Evolutionary conservation across 495 filamentous ascomycete species (phyloP), one percentile per base, ranked within the genome.

Genomic region (Hypoxylon fragiforme): DNA sequence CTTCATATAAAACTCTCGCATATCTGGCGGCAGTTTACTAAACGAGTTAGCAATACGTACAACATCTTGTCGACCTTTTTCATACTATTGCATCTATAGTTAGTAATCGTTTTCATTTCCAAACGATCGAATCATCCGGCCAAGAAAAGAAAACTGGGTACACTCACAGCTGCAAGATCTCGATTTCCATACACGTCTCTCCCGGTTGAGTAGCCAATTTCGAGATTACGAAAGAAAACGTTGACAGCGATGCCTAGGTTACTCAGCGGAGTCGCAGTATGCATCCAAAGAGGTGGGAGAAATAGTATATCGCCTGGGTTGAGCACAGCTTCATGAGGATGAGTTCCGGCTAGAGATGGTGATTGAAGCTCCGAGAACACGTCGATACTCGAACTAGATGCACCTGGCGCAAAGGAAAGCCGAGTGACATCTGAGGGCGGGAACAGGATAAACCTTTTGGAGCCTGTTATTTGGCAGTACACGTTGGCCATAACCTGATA

Each of bases 161-260:
- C 26, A 52, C 58, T 56, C 3, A 62, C 58, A 7, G 87, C 86
- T 32, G 85, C 83, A 31, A 96, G 63, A 70, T 97, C 92, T 8
- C 89, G 78, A 66, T 94, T 95, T 4, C 88, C 91, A 65, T 96
- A 95, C 2, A 95, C 86, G 70, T 96, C 91, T 57, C 80, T 79
- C 7, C 91, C 90, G 18, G 80, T 57, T 5, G 90, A 82, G 70
- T 96, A 95, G 2, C 81, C 83, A 11, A 70, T 72, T 18, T 82
- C 73, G 7, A 92, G 71, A 48, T 85, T 86, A 31, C 81, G 81
- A 65, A 95, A 96, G 75, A 94, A 95, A 9, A 91, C 81, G 63
- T 96, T 95, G 3, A 96, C 84, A 1, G 86, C 87, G 4, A 95
- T 74, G 58, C 88, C 90, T 24, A 82, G 59, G 3, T 79, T 76